Percentiles rank a stretch among this genome's conserved stretches.
Evolutionary conservation across 306 rosid genomes (phyloP).

Genomic region (Sechiopsis laciniata): DNA sequence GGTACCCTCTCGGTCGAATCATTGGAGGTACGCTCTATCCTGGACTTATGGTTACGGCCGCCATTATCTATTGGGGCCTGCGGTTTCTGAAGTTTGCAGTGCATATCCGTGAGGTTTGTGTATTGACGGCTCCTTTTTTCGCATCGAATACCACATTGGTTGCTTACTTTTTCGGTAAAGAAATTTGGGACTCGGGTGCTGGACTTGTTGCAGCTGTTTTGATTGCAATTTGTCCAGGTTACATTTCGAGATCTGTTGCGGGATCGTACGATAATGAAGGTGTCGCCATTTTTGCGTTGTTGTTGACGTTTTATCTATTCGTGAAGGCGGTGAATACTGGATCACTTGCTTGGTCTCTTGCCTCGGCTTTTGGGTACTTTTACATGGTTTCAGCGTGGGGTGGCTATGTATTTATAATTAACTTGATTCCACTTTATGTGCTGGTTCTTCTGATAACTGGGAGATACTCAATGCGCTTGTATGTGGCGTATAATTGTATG

Average conservation of each 20-base stretch:
- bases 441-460: constrained; percentile 79
- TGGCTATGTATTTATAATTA: constrained; percentile 85
- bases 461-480: constrained; percentile 80
- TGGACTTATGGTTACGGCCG: constrained; percentile 95
- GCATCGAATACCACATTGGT: constrained; percentile 93
- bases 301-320: constrained; percentile 75
- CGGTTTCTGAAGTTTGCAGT: constrained; percentile 63
- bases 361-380: constrained; percentile 87
- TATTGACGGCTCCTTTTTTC: constrained; percentile 84
- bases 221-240: constrained; percentile 95
- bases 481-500: constrained; percentile 88
- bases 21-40: constrained; percentile 95
- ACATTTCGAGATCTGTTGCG: constrained; percentile 90
- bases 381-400: constrained; percentile 99
- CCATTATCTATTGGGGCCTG: constrained; percentile 57
- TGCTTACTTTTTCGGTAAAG: constrained; percentile 86
- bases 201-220: constrained; percentile 87
- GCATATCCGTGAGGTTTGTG: constrained; percentile 96
- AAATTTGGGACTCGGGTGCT: constrained; percentile 92
- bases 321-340: constrained; percentile 95
- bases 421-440: constrained; percentile 80
- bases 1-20: constrained; percentile 95
- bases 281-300: constrained; percentile 80
- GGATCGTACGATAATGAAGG: constrained; percentile 98
- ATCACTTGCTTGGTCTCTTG: constrained; percentile 84